Base-by-base conservation (phyloP, 352 stramenopile genomes). In the Globisporangium middletonii region DNA sequence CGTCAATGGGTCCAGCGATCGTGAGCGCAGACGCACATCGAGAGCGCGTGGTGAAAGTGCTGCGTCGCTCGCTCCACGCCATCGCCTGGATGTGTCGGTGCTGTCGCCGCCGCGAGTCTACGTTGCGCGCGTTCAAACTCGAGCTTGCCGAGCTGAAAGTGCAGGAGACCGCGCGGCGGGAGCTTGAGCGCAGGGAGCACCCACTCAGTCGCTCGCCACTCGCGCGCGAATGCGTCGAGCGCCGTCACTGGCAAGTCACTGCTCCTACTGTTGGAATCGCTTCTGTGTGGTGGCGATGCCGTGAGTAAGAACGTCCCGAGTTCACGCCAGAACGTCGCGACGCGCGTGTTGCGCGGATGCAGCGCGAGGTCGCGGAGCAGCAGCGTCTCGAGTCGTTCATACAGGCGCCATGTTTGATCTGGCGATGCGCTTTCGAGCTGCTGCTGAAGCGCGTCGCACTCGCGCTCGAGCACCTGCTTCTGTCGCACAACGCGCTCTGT, bases 121-220 rank as follows among this genome's bases (percentile, higher is more conserved):
- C n/a, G 30, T 2, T 15, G 0, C 27, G 47, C 47, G 5, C 65
- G 46, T 18, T 72, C 56, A 43, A 62, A 64, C 13, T 72, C 27
- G 8, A 78, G 23, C 57, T 77, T 82, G 18, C 70, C 72, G 23
- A 82, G 72, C 48, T 82, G 72, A 43, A 73, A 73, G 19, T 79
- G 65, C 30, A 85, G 51, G 0, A 80, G 53, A 18, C 75, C 75
- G 51, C 72, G 64, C 11, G 72, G 69, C 3, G 75, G 75, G 19
- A 85, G 62, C 44, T 69, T 69, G 0, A 59, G 57, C 11, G 62
- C 53, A 2, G 72, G 65, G 18, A 85, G 52, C 27, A 85, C 43
- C 75, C 75, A 85, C 45, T 75, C 62, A 1, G 74, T 68, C 7
- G 75, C 68, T 0, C 19, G 30, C 7, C 82, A 53, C 27, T 85